These are phyloP conservation scores for Boletus edulis DNA, from an alignment of 768 basidiomycete genomes.

Conservation along the genomic window DNA sequence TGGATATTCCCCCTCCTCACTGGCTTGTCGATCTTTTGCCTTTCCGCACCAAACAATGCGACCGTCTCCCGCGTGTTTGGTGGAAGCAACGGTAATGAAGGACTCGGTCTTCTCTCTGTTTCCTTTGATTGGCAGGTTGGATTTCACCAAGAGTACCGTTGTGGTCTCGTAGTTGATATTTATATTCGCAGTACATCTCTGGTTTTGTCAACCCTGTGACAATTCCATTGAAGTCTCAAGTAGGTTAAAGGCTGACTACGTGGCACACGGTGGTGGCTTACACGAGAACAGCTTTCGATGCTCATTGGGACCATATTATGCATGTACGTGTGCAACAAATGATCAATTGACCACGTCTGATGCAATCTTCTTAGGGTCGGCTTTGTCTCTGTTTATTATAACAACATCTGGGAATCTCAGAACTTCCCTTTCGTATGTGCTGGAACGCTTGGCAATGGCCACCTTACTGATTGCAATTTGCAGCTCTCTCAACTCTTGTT, in stretches of 20 bases:
- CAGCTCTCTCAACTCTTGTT: neutral
- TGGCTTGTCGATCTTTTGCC: conserved; percentile 60
- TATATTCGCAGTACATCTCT: conserved; percentile 18
- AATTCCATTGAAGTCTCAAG: conserved; percentile 54
- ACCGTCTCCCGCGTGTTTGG: conserved; percentile 58
- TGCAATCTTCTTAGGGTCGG: conserved; percentile 19
- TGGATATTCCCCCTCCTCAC: conserved; percentile 57
- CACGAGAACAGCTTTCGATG: conserved; percentile 34
- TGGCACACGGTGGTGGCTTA: neutral
- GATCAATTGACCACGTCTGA: neutral
- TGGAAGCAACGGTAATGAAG: conserved; percentile 61
- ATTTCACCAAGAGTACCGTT: conserved; percentile 3
- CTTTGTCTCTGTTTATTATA: conserved; percentile 38
- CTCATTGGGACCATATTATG: conserved; percentile 50
- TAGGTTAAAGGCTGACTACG: neutral
- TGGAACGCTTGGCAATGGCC: neutral
- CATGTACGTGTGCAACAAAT: conserved; percentile 36
- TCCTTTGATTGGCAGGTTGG: conserved; percentile 60
- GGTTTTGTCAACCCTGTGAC: conserved; percentile 43
- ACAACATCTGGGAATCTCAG: conserved; percentile 56
- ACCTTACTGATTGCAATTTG: conserved; percentile 8
- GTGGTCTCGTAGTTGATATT: neutral
- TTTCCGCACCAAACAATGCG: conserved; percentile 48
- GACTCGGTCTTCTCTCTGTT: conserved; percentile 56
- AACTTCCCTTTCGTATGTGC: conserved; percentile 53